Conservation (phyloP, 1,284 basidiomycete species). For the Pseudozyma sp. region DNA sequence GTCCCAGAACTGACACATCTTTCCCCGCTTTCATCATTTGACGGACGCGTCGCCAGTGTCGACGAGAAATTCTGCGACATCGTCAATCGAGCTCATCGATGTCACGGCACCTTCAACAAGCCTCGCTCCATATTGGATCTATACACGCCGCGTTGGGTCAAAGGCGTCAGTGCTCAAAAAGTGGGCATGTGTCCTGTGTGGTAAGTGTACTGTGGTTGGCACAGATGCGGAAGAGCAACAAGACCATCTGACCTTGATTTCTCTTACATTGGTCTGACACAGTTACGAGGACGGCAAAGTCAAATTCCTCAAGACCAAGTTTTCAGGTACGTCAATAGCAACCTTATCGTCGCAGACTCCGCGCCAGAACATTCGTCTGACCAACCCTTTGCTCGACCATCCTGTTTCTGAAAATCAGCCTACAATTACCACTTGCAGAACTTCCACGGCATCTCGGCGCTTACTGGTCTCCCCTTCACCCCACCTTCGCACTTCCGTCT, state of each 20-base stretch:
- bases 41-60: constrained; percentile 7
- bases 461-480: constrained; percentile 43
- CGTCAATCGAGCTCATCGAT: constrained; percentile 21
- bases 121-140: constrained; percentile 50
- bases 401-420: constrained; percentile 14
- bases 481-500: constrained; percentile 43
- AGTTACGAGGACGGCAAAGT: constrained; percentile 47
- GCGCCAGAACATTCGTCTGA: neutral
- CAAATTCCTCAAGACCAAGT: constrained; percentile 50
- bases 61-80: constrained; percentile 19
- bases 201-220: constrained; percentile 11
- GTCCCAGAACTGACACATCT: no score
- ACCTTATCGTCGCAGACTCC: neutral
- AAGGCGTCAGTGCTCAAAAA: constrained; percentile 36
- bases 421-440: constrained; percentile 61
- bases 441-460: constrained; percentile 47
- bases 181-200: constrained; percentile 57
- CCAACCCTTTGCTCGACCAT: neutral
- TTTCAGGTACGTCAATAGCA: constrained; percentile 31
- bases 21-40: neutral
- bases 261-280: neutral
- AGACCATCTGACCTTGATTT: neutral
- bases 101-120: constrained; percentile 38
- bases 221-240: neutral
- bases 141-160: constrained; percentile 54